Base-by-base conservation (phyloP, 768 basidiomycete species). In the Antrodiella citrinella region DNA sequence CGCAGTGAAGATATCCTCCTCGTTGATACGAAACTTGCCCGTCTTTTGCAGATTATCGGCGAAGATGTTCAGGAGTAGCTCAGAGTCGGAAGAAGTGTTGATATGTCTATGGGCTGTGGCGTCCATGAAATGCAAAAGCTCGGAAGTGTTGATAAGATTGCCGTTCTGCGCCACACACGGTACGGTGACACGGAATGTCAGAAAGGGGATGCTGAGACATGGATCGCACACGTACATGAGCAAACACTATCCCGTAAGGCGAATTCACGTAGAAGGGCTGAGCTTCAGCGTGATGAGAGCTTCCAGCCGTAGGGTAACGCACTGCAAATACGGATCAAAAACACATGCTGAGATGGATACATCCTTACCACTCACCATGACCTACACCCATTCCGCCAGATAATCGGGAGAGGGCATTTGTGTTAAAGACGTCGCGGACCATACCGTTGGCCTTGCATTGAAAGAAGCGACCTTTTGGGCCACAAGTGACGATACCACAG, bases 191-290 rank as follows among this genome's bases (percentile, higher is more conserved):
- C n/a, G n/a, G n/a, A n/a, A n/a, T 56, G 46, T n/a, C 4, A 54
- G 18, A 42, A 12, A 21, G 45, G 26, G 46, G 12, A 50, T 26
- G 3, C 45, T 35, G 22, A 35, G 21, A 43, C 20, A 5, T 30
- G 45, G 44, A n/a, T n/a, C n/a, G n/a, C n/a, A 10, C 3, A 73
- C 85, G 55, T 65, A 94, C 95, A 74, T 99, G 95, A 18, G 91
- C 96, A 63, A 99, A 87, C 54, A 94, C 91, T 62, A 99, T 95
- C 47, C 96, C 96, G 66, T 98, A 99, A 2, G 96, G 96, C n/a
- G 93, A 95, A 72, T 99, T 99, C 59, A 99, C 96, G 65, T 99
- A 99, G 76, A 99, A 99, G 1, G 96, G 96, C 64, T 99, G 96
- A 5, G 96, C 94, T 65, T 99, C 96, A 10, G 95, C 86, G 57